Evolutionary conservation across 176 grass and related monocot species (phyloP), one percentile per base, ranked within the genome.

Genomic region (Rhynchospora pubera): DNA sequence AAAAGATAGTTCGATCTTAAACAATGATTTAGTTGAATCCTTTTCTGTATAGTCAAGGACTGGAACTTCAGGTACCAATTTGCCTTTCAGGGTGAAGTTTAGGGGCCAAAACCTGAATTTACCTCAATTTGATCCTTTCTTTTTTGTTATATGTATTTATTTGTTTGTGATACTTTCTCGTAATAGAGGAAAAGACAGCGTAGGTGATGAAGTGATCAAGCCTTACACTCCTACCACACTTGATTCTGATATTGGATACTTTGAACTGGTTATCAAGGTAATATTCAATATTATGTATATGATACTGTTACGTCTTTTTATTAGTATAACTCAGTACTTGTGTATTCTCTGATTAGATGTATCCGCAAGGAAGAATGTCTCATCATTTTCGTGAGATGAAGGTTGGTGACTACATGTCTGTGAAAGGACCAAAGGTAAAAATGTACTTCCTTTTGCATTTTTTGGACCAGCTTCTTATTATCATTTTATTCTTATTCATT

Each of bases 311-410:
- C 15, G 50, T 51, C 48, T 28, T 21, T 81, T 9, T 14, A 6
- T 47, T 23, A 55, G 42, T 60, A 84, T 50, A 48, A 58, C 51
- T 59, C 43, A 21, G 32, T 65, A 71, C 68, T 13, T 42, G 28
- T 28, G 14, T 9, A 7, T 44, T 22, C 21, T 47, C 76, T 24
- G 77, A 50, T 87, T 70, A 99, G 96, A 99, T 99, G 96, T 99
- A 99, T 87, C 90, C 88, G 82, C 96, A 99, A 91, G 96, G 96
- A 84, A 99, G 96, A 90, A 99, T 99, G 96, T 99, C 96, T 42
- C 96, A 99, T 83, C 96, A 99, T 89, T 99, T 99, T 62, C 96
- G 92, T 62, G 92, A 99, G 86, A 90, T 99, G 92, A 87, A 90
- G 82, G 90, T 93, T 83, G 96, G 92, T 21, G 96, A 99, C 71